These are phyloP conservation scores for Plantago coronopus DNA, from an alignment of 305 asterid genomes.

Conservation along the genomic window DNA sequence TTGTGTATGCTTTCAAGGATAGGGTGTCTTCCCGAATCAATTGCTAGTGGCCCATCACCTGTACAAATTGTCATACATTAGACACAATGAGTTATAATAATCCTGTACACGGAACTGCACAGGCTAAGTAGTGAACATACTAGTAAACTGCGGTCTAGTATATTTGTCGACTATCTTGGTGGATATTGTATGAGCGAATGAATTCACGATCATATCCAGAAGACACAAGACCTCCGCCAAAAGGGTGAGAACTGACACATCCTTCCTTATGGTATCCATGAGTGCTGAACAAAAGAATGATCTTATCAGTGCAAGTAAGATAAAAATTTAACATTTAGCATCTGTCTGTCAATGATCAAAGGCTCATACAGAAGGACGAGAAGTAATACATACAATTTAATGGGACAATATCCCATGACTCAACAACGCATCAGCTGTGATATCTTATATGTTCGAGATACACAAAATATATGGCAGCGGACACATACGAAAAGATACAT, in stretches of 20 bases:
- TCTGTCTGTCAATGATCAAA: constrained; percentile 3
- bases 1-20: constrained; percentile 77
- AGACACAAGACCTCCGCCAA: constrained; percentile 94
- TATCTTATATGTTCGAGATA: not conserved
- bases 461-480: not conserved
- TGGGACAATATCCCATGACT: not conserved
- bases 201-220: constrained; percentile 90
- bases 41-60: constrained; percentile 96
- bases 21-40: constrained; percentile 93
- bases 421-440: not conserved
- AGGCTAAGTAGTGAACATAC: constrained; percentile 33
- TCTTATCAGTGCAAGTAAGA: constrained; percentile 21
- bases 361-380: constrained; percentile 10
- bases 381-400: constrained; percentile 2
- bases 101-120: constrained; percentile 19
- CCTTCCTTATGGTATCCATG: constrained; percentile 72
- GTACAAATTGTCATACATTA: constrained; percentile 24
- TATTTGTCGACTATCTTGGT: constrained; percentile 88
- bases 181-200: constrained; percentile 91
- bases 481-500: constrained; percentile 1
- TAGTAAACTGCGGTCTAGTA: constrained; percentile 78
- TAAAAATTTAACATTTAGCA: constrained; percentile 4
- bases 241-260: constrained; percentile 76
- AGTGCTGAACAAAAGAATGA: constrained; percentile 32
- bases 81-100: constrained; percentile 22